Evolutionary conservation across 139 green algal species (phyloP), one percentile per base, ranked within the genome.

Genomic region (Chlamydomonas asymmetrica): DNA sequence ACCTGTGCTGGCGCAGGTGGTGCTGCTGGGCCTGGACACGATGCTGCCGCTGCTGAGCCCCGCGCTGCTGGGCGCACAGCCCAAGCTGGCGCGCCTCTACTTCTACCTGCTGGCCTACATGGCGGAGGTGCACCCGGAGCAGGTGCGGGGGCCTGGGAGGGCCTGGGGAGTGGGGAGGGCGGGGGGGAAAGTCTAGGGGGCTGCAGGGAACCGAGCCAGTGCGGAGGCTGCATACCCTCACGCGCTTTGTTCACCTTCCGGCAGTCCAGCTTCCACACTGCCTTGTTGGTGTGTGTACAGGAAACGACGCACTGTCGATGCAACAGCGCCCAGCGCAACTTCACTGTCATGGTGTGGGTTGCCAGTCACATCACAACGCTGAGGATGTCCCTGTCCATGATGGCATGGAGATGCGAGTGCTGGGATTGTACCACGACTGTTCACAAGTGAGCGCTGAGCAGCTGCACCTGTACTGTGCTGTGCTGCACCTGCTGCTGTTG

Each of bases 81-180:
- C 92, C 59, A 96, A 95, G 80, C 85, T 97, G 63, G 84, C 85
- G n/a, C 71, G 76, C 43, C 64, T 87, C 31, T 97, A 93, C 76
- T 97, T 97, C 64, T 56, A 50, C 25, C 79, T 97, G 72, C 76
- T 97, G 41, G 78, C 87, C 2, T 82, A 95, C 79, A 90, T 97
- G 89, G 63, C 92, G 61, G 93, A 97, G 79, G 89, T 84, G 48
- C 79, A 96, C 79, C 78, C 93, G 1, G 80, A 85, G 2, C 71
- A 70, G 18, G 80, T 74, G 52, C 27, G 67, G 1, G 32, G 6
- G 57, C 23, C 9, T 29, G 32, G 34, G 59, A 29, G 59, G 32
- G 54, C 5, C n/a, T n/a, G n/a, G n/a, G n/a, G n/a, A n/a, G n/a
- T n/a, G n/a, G n/a, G n/a, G n/a, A n/a, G n/a, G n/a, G n/a, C n/a